phyloP scores from a whole-genome alignment of 2,329 filamentous ascomycete species.

The Aspergillus clavatus region DNA sequence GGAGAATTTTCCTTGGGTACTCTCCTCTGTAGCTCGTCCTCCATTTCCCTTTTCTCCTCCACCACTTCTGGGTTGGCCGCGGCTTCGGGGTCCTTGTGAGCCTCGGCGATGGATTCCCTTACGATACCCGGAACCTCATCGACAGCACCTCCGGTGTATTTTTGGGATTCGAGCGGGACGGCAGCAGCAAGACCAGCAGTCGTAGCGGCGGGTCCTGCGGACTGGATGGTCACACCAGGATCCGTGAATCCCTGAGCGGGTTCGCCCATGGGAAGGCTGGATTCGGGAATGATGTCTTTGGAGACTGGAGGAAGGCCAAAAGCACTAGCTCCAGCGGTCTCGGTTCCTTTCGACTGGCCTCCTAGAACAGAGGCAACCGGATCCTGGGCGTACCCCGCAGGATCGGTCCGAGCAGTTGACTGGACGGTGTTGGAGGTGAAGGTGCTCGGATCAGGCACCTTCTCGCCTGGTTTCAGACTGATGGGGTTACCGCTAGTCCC shows the following conservation, averaged over 20 bases:
- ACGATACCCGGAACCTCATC: slow-evolving; percentile 42
- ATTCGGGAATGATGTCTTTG: slow-evolving; percentile 72
- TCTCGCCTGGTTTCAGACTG: slow-evolving; percentile 71
- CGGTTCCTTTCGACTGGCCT: slow-evolving; percentile 26
- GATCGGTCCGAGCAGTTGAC: slow-evolving; percentile 61
- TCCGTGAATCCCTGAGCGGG: slow-evolving; percentile 41
- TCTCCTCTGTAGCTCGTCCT: slow-evolving; percentile 64
- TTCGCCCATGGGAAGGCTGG: slow-evolving; percentile 65
- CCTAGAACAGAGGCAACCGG: slow-evolving; percentile 47
- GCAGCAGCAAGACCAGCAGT: slow-evolving; percentile 43
- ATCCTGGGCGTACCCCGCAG: slow-evolving; percentile 80
- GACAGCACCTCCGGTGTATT: slow-evolving; percentile 18
- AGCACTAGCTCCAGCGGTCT: slow-evolving; percentile 37
- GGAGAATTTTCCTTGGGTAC: slow-evolving; percentile 31
- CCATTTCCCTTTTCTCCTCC: slow-evolving; percentile 68
- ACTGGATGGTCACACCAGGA: slow-evolving; percentile 51
- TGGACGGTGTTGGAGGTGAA: slow-evolving; percentile 67
- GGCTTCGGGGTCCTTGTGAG: slow-evolving; percentile 65
- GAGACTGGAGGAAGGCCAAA: slow-evolving; percentile 53
- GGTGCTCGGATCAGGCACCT: slow-evolving; percentile 63
- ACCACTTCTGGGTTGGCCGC: slow-evolving; percentile 66
- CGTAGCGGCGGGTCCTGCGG: slow-evolving; percentile 45
- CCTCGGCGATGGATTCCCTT: slow-evolving; percentile 41
- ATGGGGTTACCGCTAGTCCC: slow-evolving; percentile 69
- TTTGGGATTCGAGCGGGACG: slow-evolving; percentile 41